Conservation (phyloP, 2,329 filamentous ascomycete species). For the Myriosclerotinia curreyana region DNA sequence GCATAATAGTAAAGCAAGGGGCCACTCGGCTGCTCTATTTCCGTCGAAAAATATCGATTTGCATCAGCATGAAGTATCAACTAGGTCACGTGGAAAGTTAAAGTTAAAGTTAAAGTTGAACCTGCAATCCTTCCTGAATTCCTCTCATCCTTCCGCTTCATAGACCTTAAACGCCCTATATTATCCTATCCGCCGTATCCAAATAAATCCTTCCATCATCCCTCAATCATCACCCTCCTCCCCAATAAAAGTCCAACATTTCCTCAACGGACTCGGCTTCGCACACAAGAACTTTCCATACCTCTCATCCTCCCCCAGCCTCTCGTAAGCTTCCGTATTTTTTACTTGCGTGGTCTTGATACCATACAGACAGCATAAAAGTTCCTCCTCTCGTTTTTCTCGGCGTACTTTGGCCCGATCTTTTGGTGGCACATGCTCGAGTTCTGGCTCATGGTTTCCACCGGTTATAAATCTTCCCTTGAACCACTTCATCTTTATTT, state of each 20-base stretch:
- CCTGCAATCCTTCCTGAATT: neutral
- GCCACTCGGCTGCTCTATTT: neutral
- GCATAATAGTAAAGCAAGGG: neutral
- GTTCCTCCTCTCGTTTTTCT: neutral
- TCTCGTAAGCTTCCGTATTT: neutral
- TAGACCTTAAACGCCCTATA: too few species aligned
- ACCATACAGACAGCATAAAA: neutral
- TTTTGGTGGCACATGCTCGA: neutral
- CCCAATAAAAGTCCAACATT: slow-evolving; percentile 6
- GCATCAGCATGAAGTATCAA: neutral
- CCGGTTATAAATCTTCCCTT: neutral
- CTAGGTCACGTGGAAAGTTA: neutral
- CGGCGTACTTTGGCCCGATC: neutral
- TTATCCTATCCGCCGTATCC: neutral
- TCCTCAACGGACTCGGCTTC: slow-evolving; percentile 8
- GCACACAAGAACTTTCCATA: neutral
- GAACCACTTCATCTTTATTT: neutral
- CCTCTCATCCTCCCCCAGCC: neutral
- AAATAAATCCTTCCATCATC: neutral
- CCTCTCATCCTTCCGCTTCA: too few species aligned
- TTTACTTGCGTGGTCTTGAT: neutral
- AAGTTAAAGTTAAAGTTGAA: neutral
- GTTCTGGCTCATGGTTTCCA: neutral
- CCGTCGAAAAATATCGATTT: too few species aligned
- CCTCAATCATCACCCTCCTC: neutral